These are phyloP conservation scores for Pinus taeda DNA, from an alignment of 75 land plant genomes.

Conservation along the genomic window DNA sequence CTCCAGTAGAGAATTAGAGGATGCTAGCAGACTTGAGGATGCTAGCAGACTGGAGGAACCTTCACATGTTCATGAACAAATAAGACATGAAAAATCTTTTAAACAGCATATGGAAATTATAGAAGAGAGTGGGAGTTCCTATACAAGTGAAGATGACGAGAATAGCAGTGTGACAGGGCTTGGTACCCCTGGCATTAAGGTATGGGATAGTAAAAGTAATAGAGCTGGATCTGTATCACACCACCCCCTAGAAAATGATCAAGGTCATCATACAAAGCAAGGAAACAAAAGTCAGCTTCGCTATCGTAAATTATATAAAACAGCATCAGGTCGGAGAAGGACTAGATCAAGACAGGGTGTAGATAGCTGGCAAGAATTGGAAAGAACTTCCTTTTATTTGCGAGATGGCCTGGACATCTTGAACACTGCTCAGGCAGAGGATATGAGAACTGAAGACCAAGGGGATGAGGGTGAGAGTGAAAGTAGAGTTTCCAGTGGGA, in stretches of 20 bases:
- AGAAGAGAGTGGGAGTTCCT: constrained; percentile 38
- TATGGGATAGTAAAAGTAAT: constrained; percentile 67
- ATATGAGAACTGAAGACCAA: constrained; percentile 23
- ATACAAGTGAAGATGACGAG: constrained; percentile 57
- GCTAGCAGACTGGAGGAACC: neutral
- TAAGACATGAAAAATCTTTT: constrained; percentile 4
- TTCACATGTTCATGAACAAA: constrained; percentile 14
- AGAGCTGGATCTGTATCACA: constrained; percentile 26
- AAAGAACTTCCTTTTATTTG: constrained; percentile 49
- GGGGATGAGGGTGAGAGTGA: constrained; percentile 49
- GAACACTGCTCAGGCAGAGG: constrained; percentile 14
- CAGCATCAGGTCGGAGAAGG: constrained; percentile 29
- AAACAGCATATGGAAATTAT: constrained; percentile 23
- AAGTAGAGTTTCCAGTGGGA: constrained; percentile 34
- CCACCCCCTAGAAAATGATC: constrained; percentile 65
- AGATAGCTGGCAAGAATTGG: constrained; percentile 64
- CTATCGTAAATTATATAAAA: constrained; percentile 24
- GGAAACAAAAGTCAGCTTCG: constrained; percentile 18
- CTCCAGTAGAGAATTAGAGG: too few species aligned
- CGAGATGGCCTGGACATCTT: constrained; percentile 62
- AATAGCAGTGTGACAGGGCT: constrained; percentile 52
- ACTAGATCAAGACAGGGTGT: constrained; percentile 25
- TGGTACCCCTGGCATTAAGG: constrained; percentile 61
- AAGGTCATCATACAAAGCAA: constrained; percentile 16
- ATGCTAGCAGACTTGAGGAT: neutral